Evolutionary conservation across 148 eudicot genomes (phyloP).

Genomic region (Gaultheria prostrata): DNA sequence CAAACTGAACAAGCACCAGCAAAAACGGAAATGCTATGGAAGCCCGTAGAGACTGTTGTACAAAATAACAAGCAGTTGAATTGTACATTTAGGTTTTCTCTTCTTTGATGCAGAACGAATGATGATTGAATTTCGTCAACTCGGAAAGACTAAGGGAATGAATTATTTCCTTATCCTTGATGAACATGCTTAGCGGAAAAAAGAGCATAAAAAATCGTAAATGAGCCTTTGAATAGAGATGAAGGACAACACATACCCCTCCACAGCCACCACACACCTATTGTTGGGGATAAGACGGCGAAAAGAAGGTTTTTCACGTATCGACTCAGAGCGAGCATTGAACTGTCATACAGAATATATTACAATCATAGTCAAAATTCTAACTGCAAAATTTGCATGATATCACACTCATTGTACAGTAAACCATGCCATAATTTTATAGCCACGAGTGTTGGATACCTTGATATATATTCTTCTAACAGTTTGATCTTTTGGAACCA

Average conservation of each 20-base stretch:
- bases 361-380: neutral
- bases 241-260: conserved; percentile 56
- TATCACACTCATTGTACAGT: neutral
- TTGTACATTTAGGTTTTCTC: neutral
- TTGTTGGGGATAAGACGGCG: conserved; percentile 87
- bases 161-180: neutral
- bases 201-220: neutral
- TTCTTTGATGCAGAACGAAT: neutral
- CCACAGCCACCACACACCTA: conserved; percentile 81
- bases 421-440: neutral
- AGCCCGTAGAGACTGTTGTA: neutral
- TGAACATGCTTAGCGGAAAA: neutral
- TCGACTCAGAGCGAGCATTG: conserved; percentile 88
- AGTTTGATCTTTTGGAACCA: neutral
- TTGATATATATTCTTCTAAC: neutral
- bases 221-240: neutral
- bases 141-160: neutral
- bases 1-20: neutral
- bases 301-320: conserved; percentile 84
- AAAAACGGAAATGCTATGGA: neutral
- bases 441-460: neutral
- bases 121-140: neutral
- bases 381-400: neutral
- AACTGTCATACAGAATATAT: conserved; percentile 44
- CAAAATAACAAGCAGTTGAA: neutral